phyloP scores from a whole-genome alignment of 2,329 filamentous ascomycete species.

The Tolypocladium endophyticum region DNA sequence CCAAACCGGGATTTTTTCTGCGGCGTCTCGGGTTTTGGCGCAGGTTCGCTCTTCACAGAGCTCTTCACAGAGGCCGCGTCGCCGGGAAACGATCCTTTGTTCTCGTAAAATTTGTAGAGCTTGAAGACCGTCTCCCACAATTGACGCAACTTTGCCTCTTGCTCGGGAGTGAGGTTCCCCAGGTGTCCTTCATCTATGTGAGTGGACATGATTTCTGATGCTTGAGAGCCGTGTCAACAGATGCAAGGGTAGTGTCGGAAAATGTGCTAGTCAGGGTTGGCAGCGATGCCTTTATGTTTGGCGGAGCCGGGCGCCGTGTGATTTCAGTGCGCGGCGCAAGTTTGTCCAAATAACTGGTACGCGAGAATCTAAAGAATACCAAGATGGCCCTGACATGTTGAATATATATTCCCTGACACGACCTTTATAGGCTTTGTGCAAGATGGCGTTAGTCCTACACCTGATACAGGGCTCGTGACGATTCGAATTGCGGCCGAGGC shows the following conservation, averaged over 20 bases:
- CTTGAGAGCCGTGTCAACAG: not conserved
- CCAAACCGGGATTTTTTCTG: slow-evolving; percentile 61
- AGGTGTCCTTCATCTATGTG: slow-evolving; percentile 47
- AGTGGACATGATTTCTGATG: not conserved
- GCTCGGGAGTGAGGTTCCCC: slow-evolving; percentile 75
- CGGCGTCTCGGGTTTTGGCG: slow-evolving; percentile 40
- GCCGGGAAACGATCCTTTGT: slow-evolving; percentile 8
- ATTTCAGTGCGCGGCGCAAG: not conserved
- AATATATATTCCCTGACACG: not conserved
- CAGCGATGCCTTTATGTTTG: not conserved
- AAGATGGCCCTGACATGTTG: not conserved
- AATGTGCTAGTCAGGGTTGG: not conserved
- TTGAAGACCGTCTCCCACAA: slow-evolving; percentile 72
- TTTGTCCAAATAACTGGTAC: not conserved
- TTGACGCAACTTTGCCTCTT: slow-evolving; percentile 80
- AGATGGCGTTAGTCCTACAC: not conserved
- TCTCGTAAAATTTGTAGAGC: slow-evolving; percentile 53
- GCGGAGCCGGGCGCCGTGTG: not conserved
- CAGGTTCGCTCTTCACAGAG: not conserved
- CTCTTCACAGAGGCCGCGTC: slow-evolving; percentile 5
- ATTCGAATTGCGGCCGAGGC: not conserved
- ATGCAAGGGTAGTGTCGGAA: not conserved
- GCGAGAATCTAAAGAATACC: not conserved
- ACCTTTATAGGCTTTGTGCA: not conserved
- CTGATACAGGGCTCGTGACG: not conserved